phyloP scores from a whole-genome alignment of 176 grass and related monocot species.

The Phyllostachys edulis region DNA sequence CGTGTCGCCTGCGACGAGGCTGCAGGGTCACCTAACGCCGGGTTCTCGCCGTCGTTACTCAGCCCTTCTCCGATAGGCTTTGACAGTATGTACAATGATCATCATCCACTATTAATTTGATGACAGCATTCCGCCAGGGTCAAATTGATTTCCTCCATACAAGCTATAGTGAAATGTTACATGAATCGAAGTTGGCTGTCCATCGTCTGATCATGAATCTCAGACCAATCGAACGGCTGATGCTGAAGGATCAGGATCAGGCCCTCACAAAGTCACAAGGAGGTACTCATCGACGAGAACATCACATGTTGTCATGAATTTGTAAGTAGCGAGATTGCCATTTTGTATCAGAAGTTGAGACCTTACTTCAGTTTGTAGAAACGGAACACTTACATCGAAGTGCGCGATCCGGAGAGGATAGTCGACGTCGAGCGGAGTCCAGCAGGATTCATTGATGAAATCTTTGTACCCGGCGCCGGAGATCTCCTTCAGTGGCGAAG shows the following conservation, averaged over 20 bases:
- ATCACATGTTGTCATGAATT: neutral
- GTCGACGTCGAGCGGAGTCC: constrained; percentile 35
- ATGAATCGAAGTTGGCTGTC: neutral
- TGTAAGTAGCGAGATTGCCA: neutral
- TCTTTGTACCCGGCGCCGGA: constrained; percentile 7
- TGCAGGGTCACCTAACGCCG: constrained; percentile 42
- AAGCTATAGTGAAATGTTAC: neutral
- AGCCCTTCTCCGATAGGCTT: constrained; percentile 45
- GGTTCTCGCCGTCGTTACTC: constrained; percentile 6
- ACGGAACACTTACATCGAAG: constrained; percentile 11
- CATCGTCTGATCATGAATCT: neutral
- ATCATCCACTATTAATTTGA: neutral
- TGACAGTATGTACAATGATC: constrained; percentile 1
- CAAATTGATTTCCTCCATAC: neutral
- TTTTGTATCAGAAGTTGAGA: neutral
- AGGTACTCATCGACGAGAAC: neutral
- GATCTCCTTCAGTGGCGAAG: constrained; percentile 46
- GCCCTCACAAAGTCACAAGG: neutral
- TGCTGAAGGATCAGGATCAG: neutral
- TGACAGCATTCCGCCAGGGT: neutral
- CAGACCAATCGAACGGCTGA: neutral
- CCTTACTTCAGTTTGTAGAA: neutral
- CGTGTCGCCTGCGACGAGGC: constrained; percentile 44
- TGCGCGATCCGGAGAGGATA: constrained; percentile 17
- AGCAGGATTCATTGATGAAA: constrained; percentile 43